Evolutionary conservation across 345 rosid genomes (phyloP).

Genomic region (Triadica sebifera): DNA sequence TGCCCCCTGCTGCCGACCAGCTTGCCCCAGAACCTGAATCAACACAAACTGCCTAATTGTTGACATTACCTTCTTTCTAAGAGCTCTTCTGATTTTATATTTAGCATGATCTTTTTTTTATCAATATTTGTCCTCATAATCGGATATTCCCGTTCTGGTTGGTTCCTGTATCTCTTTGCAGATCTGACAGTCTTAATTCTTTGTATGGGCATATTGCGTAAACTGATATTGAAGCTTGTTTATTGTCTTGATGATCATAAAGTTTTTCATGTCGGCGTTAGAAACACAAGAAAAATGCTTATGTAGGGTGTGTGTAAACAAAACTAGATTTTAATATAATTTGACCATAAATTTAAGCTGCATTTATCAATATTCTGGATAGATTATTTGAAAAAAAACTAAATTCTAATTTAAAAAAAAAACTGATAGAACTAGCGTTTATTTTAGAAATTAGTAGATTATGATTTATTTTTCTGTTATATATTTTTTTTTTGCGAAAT

Average conservation of each 20-base stretch:
- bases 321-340: no score
- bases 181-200: background rate
- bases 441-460: no score
- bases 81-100: conserved; percentile 15
- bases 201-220: conserved; percentile 5
- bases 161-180: background rate
- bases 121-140: conserved; percentile 2
- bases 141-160: background rate
- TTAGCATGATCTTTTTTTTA: conserved; percentile 8
- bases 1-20: conserved; percentile 25
- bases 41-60: conserved; percentile 31
- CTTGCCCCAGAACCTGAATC: conserved; percentile 34
- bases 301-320: no score
- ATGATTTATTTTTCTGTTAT: no score
- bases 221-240: background rate
- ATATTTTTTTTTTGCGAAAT: no score
- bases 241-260: background rate
- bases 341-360: no score
- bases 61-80: background rate
- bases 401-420: no score
- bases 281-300: background rate
- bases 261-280: background rate
- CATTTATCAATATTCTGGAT: no score
- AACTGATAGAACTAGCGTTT: no score
- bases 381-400: no score